Conservation (phyloP, 2,329 filamentous ascomycete species). For the Trichoderma aggressivum region DNA sequence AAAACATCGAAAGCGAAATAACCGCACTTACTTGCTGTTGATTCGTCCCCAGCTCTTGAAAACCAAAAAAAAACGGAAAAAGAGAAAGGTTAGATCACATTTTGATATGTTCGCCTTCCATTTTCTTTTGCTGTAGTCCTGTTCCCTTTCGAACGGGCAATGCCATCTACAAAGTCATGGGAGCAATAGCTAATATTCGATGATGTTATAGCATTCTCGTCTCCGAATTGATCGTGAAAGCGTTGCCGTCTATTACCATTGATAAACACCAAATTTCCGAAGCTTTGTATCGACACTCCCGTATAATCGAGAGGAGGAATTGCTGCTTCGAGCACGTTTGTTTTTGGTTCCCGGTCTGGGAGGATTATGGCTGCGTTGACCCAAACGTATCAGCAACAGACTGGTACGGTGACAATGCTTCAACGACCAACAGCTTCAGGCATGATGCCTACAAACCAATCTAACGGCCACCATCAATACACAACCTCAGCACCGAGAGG, state of each 20-base stretch:
- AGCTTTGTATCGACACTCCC: neutral
- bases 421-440: constrained; percentile 62
- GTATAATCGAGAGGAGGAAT: neutral
- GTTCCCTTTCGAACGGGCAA: neutral
- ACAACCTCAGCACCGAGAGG: constrained; percentile 34
- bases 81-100: constrained; percentile 6
- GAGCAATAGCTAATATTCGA: neutral
- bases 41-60: neutral
- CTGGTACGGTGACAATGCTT: constrained; percentile 70
- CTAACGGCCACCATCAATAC: constrained; percentile 51
- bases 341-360: neutral
- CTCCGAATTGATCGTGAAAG: neutral
- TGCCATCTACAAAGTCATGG: neutral
- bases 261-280: neutral
- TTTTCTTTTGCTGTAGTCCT: neutral
- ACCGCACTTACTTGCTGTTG: constrained; percentile 4
- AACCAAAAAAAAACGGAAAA: neutral
- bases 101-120: neutral
- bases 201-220: neutral
- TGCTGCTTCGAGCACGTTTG: neutral
- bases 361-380: constrained; percentile 78
- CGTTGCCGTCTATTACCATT: neutral
- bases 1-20: constrained; percentile 3
- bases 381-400: constrained; percentile 75
- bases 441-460: constrained; percentile 50